Evolutionary conservation across 768 basidiomycete genomes (phyloP), one percentile per base, ranked within the genome.

Genomic region (Auricularia sp.): DNA sequence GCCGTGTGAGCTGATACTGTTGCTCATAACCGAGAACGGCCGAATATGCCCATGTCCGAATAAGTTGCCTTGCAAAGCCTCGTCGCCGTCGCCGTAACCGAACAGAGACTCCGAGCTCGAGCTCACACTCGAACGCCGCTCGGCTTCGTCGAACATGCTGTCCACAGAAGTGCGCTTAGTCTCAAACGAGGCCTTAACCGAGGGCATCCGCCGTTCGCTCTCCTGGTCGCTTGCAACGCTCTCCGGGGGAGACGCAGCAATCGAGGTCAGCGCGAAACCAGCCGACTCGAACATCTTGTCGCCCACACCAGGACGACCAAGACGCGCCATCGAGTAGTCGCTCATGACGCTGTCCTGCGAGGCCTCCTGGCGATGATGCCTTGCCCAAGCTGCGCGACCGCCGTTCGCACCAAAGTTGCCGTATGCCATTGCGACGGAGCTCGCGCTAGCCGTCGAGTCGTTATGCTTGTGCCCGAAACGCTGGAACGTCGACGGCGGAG

Each of bases 241-340:
- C 58, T 80, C 81, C 0, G 81, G 72, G 1, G 89, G 88, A 0
- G 89, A 90, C 0, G 83, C 87, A 0, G 86, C 82, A 66, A 91
- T 89, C 0, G 88, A 77, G 0, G 79, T 71, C 34, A 91, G 77
- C 0, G 87, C 82, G 66, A 81, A 78, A 1, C 80, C 82, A 21
- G 64, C 67, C 37, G 79, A 85, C 44, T 88, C 85, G 67, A 93
- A 89, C 91, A 93, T 93, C 81, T 92, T 93, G 73, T 93, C 91
- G 1, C 91, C 90, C 3, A 92, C 72, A 2, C 86, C 89, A 1
- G 91, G 91, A 10, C 90, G 82, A 1, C 81, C 84, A 0, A 88
- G 73, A n/a, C 81, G 77, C 68, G 78, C 73, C 3, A 75, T 78
- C 10, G 88, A 85, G 67, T 82, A 82, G 58, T 88, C 85, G 68